Evolutionary conservation across 257 asterid species (phyloP).

Genomic region (Solanum peruvianum): DNA sequence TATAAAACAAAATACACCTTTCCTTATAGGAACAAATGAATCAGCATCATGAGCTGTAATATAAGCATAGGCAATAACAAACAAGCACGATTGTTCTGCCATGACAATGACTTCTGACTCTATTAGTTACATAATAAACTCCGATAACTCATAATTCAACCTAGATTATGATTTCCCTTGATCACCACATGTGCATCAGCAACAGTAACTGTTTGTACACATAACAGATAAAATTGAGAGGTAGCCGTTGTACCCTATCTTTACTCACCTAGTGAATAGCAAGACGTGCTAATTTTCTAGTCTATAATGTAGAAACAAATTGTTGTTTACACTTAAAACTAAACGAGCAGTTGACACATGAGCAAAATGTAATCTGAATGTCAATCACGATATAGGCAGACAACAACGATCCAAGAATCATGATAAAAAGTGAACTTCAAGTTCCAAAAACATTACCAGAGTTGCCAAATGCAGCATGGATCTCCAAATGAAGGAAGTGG

Average conservation of each 20-base stretch:
- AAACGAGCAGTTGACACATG: not conserved
- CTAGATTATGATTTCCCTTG: not conserved
- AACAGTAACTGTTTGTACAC: not conserved
- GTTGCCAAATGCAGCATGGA: constrained; percentile 55
- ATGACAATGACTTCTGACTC: not conserved
- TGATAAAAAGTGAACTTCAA: not conserved
- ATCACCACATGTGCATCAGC: not conserved
- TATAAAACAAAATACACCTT: not conserved
- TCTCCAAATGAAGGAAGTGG: constrained; percentile 76
- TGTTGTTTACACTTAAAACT: not conserved
- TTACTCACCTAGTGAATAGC: not conserved
- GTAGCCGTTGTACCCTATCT: not conserved
- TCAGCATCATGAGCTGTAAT: not conserved
- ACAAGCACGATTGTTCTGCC: not conserved
- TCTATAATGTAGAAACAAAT: not conserved
- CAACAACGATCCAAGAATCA: not conserved
- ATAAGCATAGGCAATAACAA: not conserved
- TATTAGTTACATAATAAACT: not conserved
- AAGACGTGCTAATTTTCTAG: not conserved
- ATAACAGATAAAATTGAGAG: not conserved
- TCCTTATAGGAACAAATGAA: not conserved
- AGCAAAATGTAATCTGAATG: not conserved
- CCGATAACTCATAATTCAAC: not conserved
- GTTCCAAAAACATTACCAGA: constrained; percentile 40
- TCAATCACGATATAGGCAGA: not conserved